Evolutionary conservation across 176 grass and related monocot species (phyloP), one percentile per base, ranked within the genome.

Genomic region (Phragmites australis): DNA sequence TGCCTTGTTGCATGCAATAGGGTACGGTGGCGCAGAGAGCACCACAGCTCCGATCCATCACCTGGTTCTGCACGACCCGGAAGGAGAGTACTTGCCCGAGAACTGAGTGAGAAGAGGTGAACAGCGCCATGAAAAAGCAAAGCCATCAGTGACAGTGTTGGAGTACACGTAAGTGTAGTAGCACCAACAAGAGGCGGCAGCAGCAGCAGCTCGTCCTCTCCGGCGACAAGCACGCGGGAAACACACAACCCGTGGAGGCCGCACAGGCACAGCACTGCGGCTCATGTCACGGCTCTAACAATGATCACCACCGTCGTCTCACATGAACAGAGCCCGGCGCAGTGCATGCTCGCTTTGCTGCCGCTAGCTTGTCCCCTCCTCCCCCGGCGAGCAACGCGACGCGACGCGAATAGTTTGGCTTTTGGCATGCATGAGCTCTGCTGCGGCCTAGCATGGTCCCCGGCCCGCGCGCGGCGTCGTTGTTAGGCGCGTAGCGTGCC

Each of bases 401-500:
- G 60, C 30, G 60, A 63, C 45, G 43, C 46, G 68, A 51, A 49
- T 30, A 32, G 15, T 49, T 52, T 34, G 69, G 9, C 69, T 14
- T 49, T 52, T 34, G 69, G 9, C 69, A n/a, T 11, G 45, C n/a
- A 45, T 64, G 49, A 72, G 10, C 23, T 12, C 8, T 8, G 12
- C 54, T 19, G 8, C 52, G 7, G 8, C n/a, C 7, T 22, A n/a
- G 10, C 25, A 1, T 5, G 62, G 77, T 69, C 80, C 76, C 63
- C 41, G 29, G 1, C 7, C 11, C 25, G 15, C 3, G 25, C 13
- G 44, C 68, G 45, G 45, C 44, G 56, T 17, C 22, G 23, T n/a
- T 70, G 67, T 52, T 53, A 67, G 47, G 47, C 15, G 47, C 59
- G 75, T 31, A 43, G 29, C 75, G 6, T 30, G 30, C 70, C 70